Percentiles rank a stretch among this genome's conserved stretches.
These are phyloP conservation scores for Salvia miltiorrhiza DNA, from an alignment of 257 asterid species.

Conservation along the genomic window DNA sequence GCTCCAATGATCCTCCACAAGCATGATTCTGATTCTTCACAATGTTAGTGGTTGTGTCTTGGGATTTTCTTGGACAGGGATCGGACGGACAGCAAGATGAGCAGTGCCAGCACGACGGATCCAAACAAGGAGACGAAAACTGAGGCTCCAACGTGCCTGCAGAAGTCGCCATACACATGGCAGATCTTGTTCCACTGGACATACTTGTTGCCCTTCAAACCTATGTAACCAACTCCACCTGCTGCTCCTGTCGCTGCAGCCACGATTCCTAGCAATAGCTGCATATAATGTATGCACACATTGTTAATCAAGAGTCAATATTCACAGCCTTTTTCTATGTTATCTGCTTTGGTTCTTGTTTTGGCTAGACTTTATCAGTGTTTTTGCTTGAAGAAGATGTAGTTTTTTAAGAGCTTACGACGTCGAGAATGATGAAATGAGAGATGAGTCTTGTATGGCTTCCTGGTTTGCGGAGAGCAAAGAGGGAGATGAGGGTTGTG, in stretches of 20 bases:
- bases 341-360: background rate
- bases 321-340: background rate
- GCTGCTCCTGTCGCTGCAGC: constrained; percentile 81
- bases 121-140: constrained; percentile 51
- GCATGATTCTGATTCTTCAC: background rate
- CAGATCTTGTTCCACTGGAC: constrained; percentile 60
- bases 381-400: background rate
- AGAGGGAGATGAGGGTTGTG: constrained; percentile 36
- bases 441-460: constrained; percentile 18
- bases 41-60: constrained; percentile 30
- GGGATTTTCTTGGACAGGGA: constrained; percentile 70
- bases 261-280: constrained; percentile 71
- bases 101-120: constrained; percentile 43
- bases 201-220: constrained; percentile 62
- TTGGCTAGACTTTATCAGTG: background rate
- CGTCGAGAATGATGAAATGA: constrained; percentile 45
- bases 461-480: constrained; percentile 36
- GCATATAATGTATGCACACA: constrained; percentile 16
- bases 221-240: constrained; percentile 75
- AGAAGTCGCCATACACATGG: constrained; percentile 39
- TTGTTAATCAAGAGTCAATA: background rate
- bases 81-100: constrained; percentile 49
- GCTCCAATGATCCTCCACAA: no score
- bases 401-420: constrained; percentile 34
- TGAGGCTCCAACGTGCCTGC: constrained; percentile 67